Conservation (phyloP, 768 basidiomycete genomes). For the Cystobasidium ongulense region DNA sequence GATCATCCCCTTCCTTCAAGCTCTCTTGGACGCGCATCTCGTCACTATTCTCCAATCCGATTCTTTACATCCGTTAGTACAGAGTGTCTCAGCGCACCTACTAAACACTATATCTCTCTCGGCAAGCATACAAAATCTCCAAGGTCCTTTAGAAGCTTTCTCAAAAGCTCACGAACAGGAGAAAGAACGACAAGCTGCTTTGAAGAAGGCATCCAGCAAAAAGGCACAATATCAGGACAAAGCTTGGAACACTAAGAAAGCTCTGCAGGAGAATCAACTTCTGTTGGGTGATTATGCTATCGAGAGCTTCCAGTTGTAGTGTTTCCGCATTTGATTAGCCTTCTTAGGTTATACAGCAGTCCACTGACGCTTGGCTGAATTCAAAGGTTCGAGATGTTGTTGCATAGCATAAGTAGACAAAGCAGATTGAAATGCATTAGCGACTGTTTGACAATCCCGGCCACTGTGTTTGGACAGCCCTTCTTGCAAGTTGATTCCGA, state of each 20-base stretch:
- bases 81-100: not conserved
- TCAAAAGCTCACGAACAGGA: not conserved
- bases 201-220: not conserved
- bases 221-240: not conserved
- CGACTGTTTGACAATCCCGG: no score
- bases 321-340: no score
- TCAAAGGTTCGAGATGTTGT: no score
- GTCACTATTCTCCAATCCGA: not conserved
- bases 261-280: not conserved
- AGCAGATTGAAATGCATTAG: no score
- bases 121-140: not conserved
- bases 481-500: no score
- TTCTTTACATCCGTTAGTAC: not conserved
- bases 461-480: no score
- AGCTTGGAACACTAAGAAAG: not conserved
- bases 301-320: not conserved
- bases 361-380: no score
- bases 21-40: constrained; percentile 18
- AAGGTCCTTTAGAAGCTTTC: not conserved
- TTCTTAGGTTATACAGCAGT: no score
- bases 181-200: not conserved
- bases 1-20: not conserved
- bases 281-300: constrained; percentile 1
- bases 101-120: not conserved
- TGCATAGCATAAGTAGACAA: no score